These are phyloP conservation scores for Penicillium canescens DNA, from an alignment of 495 filamentous ascomycete genomes.

Conservation along the genomic window DNA sequence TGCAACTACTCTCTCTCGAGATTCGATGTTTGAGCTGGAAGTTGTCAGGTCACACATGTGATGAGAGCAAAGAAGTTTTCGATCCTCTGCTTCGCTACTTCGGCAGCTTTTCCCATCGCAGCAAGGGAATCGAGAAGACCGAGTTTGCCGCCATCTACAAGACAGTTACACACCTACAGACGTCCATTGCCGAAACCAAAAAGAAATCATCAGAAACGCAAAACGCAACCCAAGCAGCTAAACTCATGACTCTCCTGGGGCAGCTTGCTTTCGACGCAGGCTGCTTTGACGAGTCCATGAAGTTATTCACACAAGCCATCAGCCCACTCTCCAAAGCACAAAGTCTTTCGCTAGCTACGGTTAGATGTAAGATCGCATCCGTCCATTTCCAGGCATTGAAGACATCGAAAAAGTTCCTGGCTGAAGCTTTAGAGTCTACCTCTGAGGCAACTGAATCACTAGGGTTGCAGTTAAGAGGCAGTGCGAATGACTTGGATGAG, in stretches of 20 bases:
- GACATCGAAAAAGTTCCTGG: slow-evolving; percentile 21
- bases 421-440: slow-evolving; percentile 25
- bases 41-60: slow-evolving; percentile 64
- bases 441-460: slow-evolving; percentile 46
- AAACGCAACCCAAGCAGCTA: slow-evolving; percentile 29
- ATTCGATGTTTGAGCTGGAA: slow-evolving; percentile 70
- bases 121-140: slow-evolving; percentile 36
- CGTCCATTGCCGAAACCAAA: slow-evolving; percentile 27
- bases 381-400: slow-evolving; percentile 40
- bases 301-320: slow-evolving; percentile 37
- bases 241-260: slow-evolving; percentile 37
- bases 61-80: slow-evolving; percentile 68
- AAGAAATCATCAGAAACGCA: slow-evolving; percentile 25
- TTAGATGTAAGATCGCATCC: slow-evolving; percentile 45
- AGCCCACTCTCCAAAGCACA: slow-evolving; percentile 32
- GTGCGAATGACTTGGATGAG: slow-evolving; percentile 65
- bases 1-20: slow-evolving; percentile 69
- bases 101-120: slow-evolving; percentile 58
- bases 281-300: slow-evolving; percentile 45
- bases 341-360: slow-evolving; percentile 36
- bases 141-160: slow-evolving; percentile 43
- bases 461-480: slow-evolving; percentile 63
- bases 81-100: slow-evolving; percentile 69
- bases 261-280: slow-evolving; percentile 48
- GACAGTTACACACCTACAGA: slow-evolving; percentile 41